Percentiles rank a stretch among this genome's conserved stretches.
Conservation (phyloP, 257 asterid species). For the Thymus quinquecostatus region DNA sequence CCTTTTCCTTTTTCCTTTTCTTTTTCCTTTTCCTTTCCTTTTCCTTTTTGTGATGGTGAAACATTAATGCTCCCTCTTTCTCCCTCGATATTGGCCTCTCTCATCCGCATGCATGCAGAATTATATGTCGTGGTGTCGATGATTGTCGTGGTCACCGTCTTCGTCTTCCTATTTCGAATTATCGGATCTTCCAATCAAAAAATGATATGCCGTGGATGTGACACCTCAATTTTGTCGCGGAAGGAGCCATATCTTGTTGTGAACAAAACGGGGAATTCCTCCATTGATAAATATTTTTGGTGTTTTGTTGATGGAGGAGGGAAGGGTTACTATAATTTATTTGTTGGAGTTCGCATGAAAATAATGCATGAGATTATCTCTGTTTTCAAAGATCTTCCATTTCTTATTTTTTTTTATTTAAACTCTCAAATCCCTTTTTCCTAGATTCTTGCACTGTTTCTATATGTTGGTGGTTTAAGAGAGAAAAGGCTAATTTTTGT, state of each 20-base stretch:
- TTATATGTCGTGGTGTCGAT: not conserved
- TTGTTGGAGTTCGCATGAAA: not conserved
- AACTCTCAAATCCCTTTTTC: not conserved
- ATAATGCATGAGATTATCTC: no score
- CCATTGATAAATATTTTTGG: not conserved
- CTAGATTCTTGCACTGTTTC: constrained; percentile 16
- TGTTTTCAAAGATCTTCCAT: not conserved
- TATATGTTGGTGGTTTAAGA: constrained; percentile 27
- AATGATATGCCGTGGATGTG: constrained; percentile 11
- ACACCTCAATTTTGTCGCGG: not conserved
- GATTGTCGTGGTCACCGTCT: not conserved
- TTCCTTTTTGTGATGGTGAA: not conserved
- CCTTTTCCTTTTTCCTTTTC: not conserved
- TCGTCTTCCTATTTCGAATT: not conserved
- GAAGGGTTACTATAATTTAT: not conserved
- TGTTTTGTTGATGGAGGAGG: not conserved
- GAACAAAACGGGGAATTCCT: constrained; percentile 1
- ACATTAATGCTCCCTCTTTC: constrained; percentile 27
- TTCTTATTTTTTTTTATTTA: not conserved
- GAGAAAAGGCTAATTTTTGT: constrained; percentile 12
- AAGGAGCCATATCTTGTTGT: constrained; percentile 7
- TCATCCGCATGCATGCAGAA: constrained; percentile 27
- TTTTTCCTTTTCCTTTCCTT: constrained; percentile 6
- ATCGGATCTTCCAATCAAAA: constrained; percentile 20
- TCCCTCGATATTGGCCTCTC: constrained; percentile 8